Evolutionary conservation across 192 early-diverging fungal genomes (phyloP), one percentile per base, ranked within the genome.

Genomic region (Mortierella alpina): DNA sequence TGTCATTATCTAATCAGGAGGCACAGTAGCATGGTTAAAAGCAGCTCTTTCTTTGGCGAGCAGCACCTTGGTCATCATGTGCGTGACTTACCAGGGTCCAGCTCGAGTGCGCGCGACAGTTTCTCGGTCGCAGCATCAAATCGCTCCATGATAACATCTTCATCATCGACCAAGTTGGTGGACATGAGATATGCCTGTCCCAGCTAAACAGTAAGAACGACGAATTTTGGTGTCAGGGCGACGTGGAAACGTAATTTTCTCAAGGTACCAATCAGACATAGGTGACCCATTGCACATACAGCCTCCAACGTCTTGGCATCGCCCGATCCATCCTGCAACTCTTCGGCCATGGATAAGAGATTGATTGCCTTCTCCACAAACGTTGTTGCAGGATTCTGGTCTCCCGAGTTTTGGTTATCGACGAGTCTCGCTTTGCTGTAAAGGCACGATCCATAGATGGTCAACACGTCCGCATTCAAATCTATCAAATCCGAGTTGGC

Each of bases 141-240:
- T 4, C 86, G 82, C n/a, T 73, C 70, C 42, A 91, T 81, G 10
- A 83, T 83, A 50, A 69, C 48, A 17, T 91, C 88, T 18, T 91
- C 90, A 46, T 91, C 88, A 13, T 68, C 77, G 42, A 81, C 73
- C 44, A 86, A 49, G 45, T 58, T 72, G 39, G 75, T 63, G 60
- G 75, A 71, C 74, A 85, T 77, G 41, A 85, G 61, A 63, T 74
- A 85, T 20, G 75, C 79, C 67, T 85, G 81, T 14, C 84, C 84
- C 58, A 85, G 65, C 84, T 85, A 48, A 9, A 42, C 18, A 10
- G 7, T n/a, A 66, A 62, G 0, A 61, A 46, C 2, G 63, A 14
- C 12, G 39, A 54, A n/a, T 1, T 11, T 20, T 31, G 3, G 31
- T 31, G 31, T 31, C 31, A 31, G 31, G 1, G 31, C 31, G 31